Base-by-base conservation (phyloP, 1,284 basidiomycete species). In the Ustilago lituana region DNA sequence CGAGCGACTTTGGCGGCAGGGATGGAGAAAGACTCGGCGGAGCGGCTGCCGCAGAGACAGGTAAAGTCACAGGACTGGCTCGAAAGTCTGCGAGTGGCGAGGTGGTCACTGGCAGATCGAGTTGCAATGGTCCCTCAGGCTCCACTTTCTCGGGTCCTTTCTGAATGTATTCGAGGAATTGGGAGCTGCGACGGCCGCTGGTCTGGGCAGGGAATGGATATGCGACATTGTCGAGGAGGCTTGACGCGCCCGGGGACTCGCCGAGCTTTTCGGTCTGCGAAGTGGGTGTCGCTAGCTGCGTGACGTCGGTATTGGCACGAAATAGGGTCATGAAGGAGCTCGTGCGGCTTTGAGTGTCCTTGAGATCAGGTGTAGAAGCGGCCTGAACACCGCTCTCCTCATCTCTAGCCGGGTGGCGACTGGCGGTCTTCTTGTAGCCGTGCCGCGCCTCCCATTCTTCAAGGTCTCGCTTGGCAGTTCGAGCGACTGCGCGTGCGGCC, bases 381-480 rank as follows among this genome's bases (percentile, higher is more conserved):
- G 47, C 22, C 10, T 33, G 9, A 10, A 31, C 23, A 15, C 33
- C 53, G 32, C 22, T 56, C 37, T 70, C 62, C 20, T 56, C 57
- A 11, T 65, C 57, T 27, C 39, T 37, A 4, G 44, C 55, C 4
- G 32, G 35, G 10, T 43, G 51, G 20, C 59, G 41, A 32, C 37
- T 53, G 10, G 52, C 44, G 11, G 64, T 67, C 46, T 69, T 66
- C 24, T 39, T 55, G 46, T 86, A 85, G 12, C 91, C 88, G 69
- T 95, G 91, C 52, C 91, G 89, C 71, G 87, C 88, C 80, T 96
- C 93, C 94, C 94, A 97, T 59, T 89, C 87, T 35, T 87, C 87
- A 52, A 90, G 88, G 80, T 96, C 93, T 41, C 86, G 85, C 35
- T 88, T 69, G n/a, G 74, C 85, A 40, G 92, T 84, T 43, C 85